Evolutionary conservation across 2,329 filamentous ascomycete species (phyloP), one percentile per base, ranked within the genome.

Genomic region (Parascedosporium putredinis): DNA sequence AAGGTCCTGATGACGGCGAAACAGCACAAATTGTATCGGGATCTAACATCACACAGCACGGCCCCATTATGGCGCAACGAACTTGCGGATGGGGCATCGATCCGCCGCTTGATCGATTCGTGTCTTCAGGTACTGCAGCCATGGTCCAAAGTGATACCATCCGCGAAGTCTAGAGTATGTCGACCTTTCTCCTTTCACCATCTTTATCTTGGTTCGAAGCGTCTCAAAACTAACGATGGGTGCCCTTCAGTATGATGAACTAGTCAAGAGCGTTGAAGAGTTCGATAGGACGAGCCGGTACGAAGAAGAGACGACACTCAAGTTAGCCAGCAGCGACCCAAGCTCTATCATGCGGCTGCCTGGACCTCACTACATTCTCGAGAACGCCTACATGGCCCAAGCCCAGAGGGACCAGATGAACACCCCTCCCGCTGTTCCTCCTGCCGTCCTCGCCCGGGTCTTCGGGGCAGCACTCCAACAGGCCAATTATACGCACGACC

Each of bases 61-160:
- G 66, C 64, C 6, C 66, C 67, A 4, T 55, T 66, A 2, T 65
- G 64, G 60, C 57, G 61, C 25, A 57, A 60, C 20, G 60, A 61
- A 5, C 53, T 58, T 2, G 60, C 62, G 2, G 60, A 62, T 47
- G 64, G 67, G 23, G 50, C 55, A 2, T 58, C 63, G 20, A 58
- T 69, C 14, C 57, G 60, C 4, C 55, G 53, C 3, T 55, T 68
- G 18, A 62, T 69, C 25, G 55, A 62, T 40, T 60, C 58, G 12
- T 60, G 67, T 5, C 56, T 69, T 51, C 58, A 56, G 29, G 57
- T 67, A 6, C 62, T 62, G 12, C 58, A 64, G 34, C 61, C 64
- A 2, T 64, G 65, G 59, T 58, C 55, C 10, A 43, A 33, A 5
- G 49, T 56, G 8, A 55, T 59, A n/a, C 57, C 57, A 14, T 49